Base-by-base conservation (phyloP, 495 filamentous ascomycete genomes). In the Xylaria longipes region DNA sequence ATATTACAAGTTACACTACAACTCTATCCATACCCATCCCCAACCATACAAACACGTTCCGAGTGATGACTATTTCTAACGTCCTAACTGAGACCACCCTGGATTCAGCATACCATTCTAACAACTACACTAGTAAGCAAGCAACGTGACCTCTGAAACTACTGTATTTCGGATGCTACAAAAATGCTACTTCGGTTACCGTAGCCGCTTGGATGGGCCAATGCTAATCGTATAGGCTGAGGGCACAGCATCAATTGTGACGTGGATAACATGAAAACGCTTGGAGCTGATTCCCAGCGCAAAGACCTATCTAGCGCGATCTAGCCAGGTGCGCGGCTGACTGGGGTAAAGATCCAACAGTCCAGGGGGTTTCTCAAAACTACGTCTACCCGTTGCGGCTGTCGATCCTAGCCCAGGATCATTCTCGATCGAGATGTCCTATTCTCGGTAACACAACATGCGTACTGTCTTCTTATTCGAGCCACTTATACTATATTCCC, bases 71-170 rank as follows among this genome's bases (percentile, higher is more conserved):
- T 17, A 20, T 56, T 57, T 57, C 6, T 20, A 39, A 61, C 35
- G 57, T 61, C 57, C 8, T 25, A 35, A 8, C 25, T 45, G 60
- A 45, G 39, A 45, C 60, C 11, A 48, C 27, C 41, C 37, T 37
- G 17, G n/a, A 22, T 60, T 60, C 37, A 37, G 31, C 0, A 17
- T 37, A 33, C 25, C 33, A 60, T 25, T 62, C n/a, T 25, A 43
- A 29, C 11, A 62, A 41, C 60, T 43, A 37, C 11, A n/a, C n/a
- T 25, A 66, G 63, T 66, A 66, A 66, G 65, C 48, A 54, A n/a
- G n/a, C 22, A 52, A 27, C 8, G 31, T 14, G 29, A 22, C 45
- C 37, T 20, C 33, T 29, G 20, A 65, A 35, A 11, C 25, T 37
- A n/a, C n/a, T n/a, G n/a, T n/a, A 35, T 50, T 25, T 29, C 29